Conservation (phyloP, 805 yeast genomes). For the Lipomyces japonicus region DNA sequence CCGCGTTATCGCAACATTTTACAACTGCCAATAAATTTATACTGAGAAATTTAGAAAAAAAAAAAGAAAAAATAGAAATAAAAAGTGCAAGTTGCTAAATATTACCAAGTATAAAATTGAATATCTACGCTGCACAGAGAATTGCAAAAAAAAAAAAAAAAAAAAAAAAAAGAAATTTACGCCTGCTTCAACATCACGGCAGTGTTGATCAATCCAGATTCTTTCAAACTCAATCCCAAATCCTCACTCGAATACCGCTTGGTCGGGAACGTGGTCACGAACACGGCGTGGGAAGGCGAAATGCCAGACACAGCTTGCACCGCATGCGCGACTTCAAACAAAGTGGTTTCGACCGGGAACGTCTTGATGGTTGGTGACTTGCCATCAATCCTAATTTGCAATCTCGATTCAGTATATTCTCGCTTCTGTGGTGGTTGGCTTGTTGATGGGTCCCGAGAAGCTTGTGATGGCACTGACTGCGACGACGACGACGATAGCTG, state of each 20-base stretch:
- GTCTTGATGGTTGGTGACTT: constrained; percentile 32
- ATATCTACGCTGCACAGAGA: no score
- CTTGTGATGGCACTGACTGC: constrained; percentile 21
- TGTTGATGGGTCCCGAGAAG: no score
- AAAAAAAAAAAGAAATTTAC: background rate
- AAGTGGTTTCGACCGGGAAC: constrained; percentile 32
- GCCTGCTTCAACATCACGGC: constrained; percentile 30
- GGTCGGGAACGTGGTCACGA: constrained; percentile 37
- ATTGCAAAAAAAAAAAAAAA: no score
- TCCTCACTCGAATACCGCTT: constrained; percentile 28
- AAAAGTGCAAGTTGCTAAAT: no score
- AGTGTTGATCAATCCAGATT: constrained; percentile 37
- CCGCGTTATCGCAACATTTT: no score
- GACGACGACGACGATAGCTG: constrained; percentile 13
- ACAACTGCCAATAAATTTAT: no score
- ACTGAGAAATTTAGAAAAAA: no score
- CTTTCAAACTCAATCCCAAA: constrained; percentile 32
- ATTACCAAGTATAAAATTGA: no score
- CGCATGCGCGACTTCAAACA: constrained; percentile 33
- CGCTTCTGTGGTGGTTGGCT: constrained; percentile 21
- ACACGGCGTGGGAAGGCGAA: constrained; percentile 25
- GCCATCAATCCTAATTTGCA: constrained; percentile 30
- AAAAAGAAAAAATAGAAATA: no score
- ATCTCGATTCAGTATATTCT: constrained; percentile 29
- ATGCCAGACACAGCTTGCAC: constrained; percentile 30